Conservation (phyloP, 148 eudicot genomes). For the Amaranthus palmeri region DNA sequence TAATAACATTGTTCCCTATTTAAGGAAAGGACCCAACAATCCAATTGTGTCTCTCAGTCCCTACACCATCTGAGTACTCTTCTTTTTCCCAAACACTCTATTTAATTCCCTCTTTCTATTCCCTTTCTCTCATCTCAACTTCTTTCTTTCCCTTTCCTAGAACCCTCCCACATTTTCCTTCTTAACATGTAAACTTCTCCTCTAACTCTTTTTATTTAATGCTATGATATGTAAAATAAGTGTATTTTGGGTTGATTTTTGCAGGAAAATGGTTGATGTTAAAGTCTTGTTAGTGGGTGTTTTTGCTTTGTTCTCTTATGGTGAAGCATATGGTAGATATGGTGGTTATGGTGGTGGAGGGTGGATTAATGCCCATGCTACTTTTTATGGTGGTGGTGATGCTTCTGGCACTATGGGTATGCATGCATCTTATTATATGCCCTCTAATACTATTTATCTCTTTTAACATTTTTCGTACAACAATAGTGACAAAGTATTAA, state of each 20-base stretch:
- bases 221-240: background rate
- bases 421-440: background rate
- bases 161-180: background rate
- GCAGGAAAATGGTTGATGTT: conserved; percentile 49
- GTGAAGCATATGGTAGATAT: conserved; percentile 31
- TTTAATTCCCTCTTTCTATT: conserved; percentile 26
- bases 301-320: conserved; percentile 37
- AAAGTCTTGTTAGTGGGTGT: conserved; percentile 38
- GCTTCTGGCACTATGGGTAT: conserved; percentile 81
- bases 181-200: conserved; percentile 17
- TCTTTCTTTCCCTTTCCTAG: conserved; percentile 1
- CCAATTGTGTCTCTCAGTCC: background rate
- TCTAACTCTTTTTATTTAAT: background rate
- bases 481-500: too few species aligned
- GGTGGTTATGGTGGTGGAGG: conserved; percentile 45
- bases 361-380: conserved; percentile 73
- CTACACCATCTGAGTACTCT: background rate
- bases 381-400: conserved; percentile 71
- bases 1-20: background rate
- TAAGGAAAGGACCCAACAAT: conserved; percentile 16
- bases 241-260: conserved; percentile 7
- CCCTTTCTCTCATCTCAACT: conserved; percentile 18
- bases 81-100: conserved; percentile 26
- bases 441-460: too few species aligned
- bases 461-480: too few species aligned